Evolutionary conservation across 1,284 basidiomycete species (phyloP).

Genomic region (Cryptococcus sp.): DNA sequence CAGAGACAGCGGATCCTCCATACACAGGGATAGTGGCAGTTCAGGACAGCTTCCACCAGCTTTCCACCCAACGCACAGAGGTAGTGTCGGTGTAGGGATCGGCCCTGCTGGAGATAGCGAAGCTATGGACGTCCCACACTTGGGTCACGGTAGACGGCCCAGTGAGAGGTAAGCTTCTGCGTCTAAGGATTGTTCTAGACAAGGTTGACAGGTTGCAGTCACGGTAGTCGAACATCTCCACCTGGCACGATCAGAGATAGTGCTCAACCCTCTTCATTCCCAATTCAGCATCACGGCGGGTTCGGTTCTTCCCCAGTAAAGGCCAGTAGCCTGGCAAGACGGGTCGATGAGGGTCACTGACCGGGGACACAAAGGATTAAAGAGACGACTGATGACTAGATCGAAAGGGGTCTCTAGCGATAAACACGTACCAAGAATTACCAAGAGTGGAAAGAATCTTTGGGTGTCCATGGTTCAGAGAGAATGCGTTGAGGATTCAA

Average conservation of each 20-base stretch:
- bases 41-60: background rate
- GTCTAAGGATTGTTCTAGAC: background rate
- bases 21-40: background rate
- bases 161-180: constrained; percentile 33
- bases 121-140: constrained; percentile 33
- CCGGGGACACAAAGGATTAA: background rate
- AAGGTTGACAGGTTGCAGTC: constrained; percentile 13
- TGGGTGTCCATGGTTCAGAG: too few species aligned
- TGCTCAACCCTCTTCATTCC: constrained; percentile 29
- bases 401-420: too few species aligned
- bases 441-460: too few species aligned
- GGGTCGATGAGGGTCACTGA: constrained; percentile 32
- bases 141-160: constrained; percentile 26
- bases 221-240: constrained; percentile 32
- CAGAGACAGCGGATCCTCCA: background rate
- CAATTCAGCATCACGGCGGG: constrained; percentile 34
- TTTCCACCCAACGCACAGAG: background rate
- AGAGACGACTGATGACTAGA: too few species aligned
- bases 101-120: constrained; percentile 33
- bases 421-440: too few species aligned
- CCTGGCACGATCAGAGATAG: constrained; percentile 35
- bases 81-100: constrained; percentile 38
- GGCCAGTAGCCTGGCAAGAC: constrained; percentile 36
- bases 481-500: too few species aligned
- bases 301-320: constrained; percentile 43